Conservation (phyloP, 345 rosid genomes). For the Eucalyptus viminalis region DNA sequence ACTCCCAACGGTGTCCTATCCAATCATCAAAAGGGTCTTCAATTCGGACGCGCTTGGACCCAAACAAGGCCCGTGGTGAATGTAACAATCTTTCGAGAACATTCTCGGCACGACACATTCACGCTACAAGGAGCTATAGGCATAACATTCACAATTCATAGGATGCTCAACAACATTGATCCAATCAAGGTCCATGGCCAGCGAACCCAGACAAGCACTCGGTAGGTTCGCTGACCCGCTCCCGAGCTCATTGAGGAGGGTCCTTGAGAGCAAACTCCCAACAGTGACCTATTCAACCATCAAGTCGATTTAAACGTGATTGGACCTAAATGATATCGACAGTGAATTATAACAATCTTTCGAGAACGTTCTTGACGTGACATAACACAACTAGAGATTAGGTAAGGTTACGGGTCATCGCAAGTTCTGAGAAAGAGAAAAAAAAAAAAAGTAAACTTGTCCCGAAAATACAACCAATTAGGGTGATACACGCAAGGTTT, state of each 20-base stretch:
- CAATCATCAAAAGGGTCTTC: neutral
- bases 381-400: neutral
- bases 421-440: neutral
- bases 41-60: neutral
- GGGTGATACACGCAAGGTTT: neutral
- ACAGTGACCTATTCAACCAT: neutral
- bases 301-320: neutral
- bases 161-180: neutral
- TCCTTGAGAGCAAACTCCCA: neutral
- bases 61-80: neutral
- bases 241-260: neutral
- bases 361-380: neutral
- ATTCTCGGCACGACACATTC: too few species aligned
- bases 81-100: neutral
- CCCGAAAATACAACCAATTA: neutral
- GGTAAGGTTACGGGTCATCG: neutral
- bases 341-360: neutral
- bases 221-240: neutral
- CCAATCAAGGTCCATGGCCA: neutral
- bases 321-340: fast-evolving
- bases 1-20: neutral
- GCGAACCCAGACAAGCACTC: neutral
- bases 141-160: neutral
- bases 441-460: neutral
- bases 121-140: neutral